Percentiles rank a stretch among this genome's conserved stretches.
These are phyloP conservation scores for Penicillium tannophilum DNA, from an alignment of 495 filamentous ascomycete species.

Conservation along the genomic window DNA sequence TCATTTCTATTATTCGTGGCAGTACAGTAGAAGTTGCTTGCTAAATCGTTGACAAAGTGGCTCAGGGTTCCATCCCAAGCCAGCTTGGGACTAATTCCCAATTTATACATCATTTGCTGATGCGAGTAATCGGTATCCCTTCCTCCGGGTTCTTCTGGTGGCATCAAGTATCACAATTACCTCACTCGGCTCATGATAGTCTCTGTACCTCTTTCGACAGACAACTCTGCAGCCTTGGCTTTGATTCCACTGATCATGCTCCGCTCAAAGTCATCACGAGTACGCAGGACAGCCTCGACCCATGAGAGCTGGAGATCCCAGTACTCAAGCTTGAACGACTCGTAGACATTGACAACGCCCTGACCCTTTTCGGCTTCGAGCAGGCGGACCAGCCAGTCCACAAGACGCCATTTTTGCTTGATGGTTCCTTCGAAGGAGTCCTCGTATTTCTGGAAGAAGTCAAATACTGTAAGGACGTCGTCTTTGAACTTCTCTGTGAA, in stretches of 20 bases:
- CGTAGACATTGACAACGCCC: slow-evolving; percentile 72
- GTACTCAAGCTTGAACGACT: slow-evolving; percentile 78
- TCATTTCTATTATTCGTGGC: slow-evolving; percentile 18
- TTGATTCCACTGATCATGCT: slow-evolving; percentile 86
- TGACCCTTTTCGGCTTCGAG: slow-evolving; percentile 73
- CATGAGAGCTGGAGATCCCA: slow-evolving; percentile 95
- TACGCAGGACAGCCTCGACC: slow-evolving; percentile 91
- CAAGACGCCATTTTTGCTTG: slow-evolving; percentile 89
- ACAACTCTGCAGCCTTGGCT: slow-evolving; percentile 79
- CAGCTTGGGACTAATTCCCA: slow-evolving; percentile 23
- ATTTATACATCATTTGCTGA: neutral
- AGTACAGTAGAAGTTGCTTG: slow-evolving; percentile 7
- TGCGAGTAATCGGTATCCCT: neutral
- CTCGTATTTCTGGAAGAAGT: slow-evolving; percentile 61
- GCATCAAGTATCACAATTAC: slow-evolving; percentile 35
- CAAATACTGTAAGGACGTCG: slow-evolving; percentile 83
- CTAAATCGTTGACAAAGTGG: slow-evolving; percentile 13
- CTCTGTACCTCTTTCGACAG: slow-evolving; percentile 74
- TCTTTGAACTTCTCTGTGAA: slow-evolving; percentile 89
- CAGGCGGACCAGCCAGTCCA: slow-evolving; percentile 75
- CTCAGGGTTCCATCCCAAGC: slow-evolving; percentile 22
- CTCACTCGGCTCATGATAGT: slow-evolving; percentile 91
- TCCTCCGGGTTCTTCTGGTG: neutral
- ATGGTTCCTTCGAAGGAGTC: slow-evolving; percentile 70
- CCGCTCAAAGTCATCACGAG: slow-evolving; percentile 90